A percentile compares a stretch with the other conserved stretches of the same genome.
Evolutionary conservation across 306 rosid genomes (phyloP).

Genomic region (Castanea sativa): DNA sequence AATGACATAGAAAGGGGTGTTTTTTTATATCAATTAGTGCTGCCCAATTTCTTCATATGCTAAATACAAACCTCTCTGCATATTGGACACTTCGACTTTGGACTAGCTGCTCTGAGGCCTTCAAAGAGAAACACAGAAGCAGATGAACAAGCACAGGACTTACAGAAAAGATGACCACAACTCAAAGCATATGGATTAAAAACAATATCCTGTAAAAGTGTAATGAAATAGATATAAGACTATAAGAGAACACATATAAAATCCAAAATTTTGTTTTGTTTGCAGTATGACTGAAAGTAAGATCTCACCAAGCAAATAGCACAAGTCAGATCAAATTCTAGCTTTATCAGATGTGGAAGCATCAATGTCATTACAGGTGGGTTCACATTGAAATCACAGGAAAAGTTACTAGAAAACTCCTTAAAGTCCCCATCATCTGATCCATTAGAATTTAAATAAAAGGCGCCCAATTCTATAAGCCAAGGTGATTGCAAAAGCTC

Average conservation of each 20-base stretch:
- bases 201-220: constrained; percentile 54
- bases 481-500: constrained; percentile 91
- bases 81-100: constrained; percentile 68
- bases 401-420: constrained; percentile 55
- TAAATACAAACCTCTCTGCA: constrained; percentile 84
- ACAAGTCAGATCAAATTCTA: constrained; percentile 74
- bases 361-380: constrained; percentile 54
- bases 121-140: constrained; percentile 75
- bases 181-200: constrained; percentile 85
- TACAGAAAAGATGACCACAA: constrained; percentile 92
- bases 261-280: background rate
- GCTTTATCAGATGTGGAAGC: constrained; percentile 67
- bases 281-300: constrained; percentile 7
- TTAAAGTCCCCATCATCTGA: constrained; percentile 36
- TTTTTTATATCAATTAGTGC: background rate
- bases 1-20: background rate
- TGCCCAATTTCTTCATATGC: background rate
- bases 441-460: constrained; percentile 63
- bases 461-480: constrained; percentile 91
- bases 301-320: constrained; percentile 87
- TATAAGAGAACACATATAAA: constrained; percentile 6
- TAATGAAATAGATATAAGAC: constrained; percentile 14
- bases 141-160: constrained; percentile 89
- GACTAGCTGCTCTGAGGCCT: constrained; percentile 68
- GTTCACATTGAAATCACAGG: constrained; percentile 41